A percentile compares a stretch with the other conserved stretches of the same genome.
Conservation (phyloP, 2,329 filamentous ascomycete genomes). For the Trichoderma lentiforme region DNA sequence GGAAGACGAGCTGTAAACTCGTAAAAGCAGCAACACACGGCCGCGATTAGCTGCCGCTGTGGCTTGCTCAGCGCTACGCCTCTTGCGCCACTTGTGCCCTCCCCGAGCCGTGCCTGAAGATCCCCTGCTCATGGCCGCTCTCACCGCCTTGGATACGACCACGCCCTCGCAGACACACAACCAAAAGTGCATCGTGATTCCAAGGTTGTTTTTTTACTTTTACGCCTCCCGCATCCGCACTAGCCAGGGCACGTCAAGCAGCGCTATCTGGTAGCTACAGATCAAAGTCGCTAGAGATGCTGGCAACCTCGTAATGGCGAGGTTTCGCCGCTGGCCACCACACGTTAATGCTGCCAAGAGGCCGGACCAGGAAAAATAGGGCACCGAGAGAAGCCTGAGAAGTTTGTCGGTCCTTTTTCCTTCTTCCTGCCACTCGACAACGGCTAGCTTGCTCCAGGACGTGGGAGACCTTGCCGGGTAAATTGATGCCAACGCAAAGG, state of each 20-base stretch:
- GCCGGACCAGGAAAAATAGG: background rate
- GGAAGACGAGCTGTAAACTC: background rate
- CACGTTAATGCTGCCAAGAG: constrained; percentile 9
- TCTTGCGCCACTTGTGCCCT: constrained; percentile 2
- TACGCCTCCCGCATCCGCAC: constrained; percentile 9
- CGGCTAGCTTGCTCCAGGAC: background rate
- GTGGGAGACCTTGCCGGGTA: constrained; percentile 8
- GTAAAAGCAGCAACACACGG: constrained; percentile 17
- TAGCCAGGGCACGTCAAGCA: constrained; percentile 8
- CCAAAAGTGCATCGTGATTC: background rate
- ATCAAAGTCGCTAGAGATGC: constrained; percentile 2
- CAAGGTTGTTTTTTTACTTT: background rate
- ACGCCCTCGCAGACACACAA: background rate
- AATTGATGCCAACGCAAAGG: background rate
- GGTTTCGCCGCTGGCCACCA: background rate
- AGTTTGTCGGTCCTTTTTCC: constrained; percentile 4
- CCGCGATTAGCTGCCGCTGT: constrained; percentile 13
- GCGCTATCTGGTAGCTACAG: constrained; percentile 16
- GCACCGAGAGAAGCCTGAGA: background rate
- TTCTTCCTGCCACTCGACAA: background rate
- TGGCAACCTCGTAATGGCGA: constrained; percentile 5
- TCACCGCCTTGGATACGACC: constrained; percentile 11
- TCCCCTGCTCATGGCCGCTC: background rate
- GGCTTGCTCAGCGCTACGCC: constrained; percentile 3
- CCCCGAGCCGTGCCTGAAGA: constrained; percentile 12